Evolutionary conservation across 768 basidiomycete species (phyloP).

Genomic region (Leccinum truebloodii): DNA sequence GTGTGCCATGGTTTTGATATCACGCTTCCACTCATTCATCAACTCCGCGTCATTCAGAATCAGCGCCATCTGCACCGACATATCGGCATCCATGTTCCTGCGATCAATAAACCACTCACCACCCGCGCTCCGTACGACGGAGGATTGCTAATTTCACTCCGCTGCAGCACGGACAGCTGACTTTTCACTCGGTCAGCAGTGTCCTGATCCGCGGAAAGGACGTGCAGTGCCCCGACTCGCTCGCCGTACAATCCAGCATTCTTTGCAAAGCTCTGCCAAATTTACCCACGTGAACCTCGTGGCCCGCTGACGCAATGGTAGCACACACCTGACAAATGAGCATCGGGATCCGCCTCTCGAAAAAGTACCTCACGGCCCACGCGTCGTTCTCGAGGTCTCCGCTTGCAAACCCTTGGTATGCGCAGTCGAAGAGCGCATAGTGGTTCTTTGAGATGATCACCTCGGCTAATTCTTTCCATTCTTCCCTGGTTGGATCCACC

Average conservation of each 20-base stretch:
- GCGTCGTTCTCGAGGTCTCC: constrained; percentile 91
- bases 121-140: constrained; percentile 89
- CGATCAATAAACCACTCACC: constrained; percentile 44
- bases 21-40: constrained; percentile 86
- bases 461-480: constrained; percentile 81
- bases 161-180: constrained; percentile 87
- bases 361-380: constrained; percentile 89
- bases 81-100: constrained; percentile 2
- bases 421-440: constrained; percentile 92
- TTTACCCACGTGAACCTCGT: constrained; percentile 11
- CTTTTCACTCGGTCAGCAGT: constrained; percentile 75
- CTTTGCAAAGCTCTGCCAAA: constrained; percentile 87
- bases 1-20: constrained; percentile 81
- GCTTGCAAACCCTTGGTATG: constrained; percentile 96
- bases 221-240: constrained; percentile 90
- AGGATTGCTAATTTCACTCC: constrained; percentile 95
- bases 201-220: constrained; percentile 66
- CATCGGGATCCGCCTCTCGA: constrained; percentile 67
- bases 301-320: not conserved
- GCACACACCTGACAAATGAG: constrained; percentile 79
- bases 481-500: constrained; percentile 85
- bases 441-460: constrained; percentile 72
- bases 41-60: constrained; percentile 76
- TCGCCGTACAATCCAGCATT: constrained; percentile 96
- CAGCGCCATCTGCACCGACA: constrained; percentile 57